Percentiles rank a stretch among this genome's conserved stretches.
Conservation (phyloP, 2,329 filamentous ascomycete species). For the Cladosporium sp. region DNA sequence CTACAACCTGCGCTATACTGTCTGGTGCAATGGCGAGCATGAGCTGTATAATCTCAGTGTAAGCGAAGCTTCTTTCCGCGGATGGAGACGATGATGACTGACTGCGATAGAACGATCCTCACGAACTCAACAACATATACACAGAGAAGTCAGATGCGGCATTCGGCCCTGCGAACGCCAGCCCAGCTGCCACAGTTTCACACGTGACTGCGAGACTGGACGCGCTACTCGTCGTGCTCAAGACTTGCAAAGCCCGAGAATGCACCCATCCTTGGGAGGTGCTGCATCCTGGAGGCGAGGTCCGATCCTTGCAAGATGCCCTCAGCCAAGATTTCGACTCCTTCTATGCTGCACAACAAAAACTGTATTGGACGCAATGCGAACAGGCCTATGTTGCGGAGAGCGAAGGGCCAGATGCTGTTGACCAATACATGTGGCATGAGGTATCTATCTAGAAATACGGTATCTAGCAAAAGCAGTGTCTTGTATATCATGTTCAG, state of each 20-base stretch:
- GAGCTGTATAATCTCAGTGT: slow-evolving; percentile 53
- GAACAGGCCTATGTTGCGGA: slow-evolving; percentile 51
- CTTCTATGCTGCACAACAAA: slow-evolving; percentile 30
- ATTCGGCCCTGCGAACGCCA: slow-evolving; percentile 1
- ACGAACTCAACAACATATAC: slow-evolving; percentile 21
- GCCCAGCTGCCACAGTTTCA: slow-evolving; percentile 16
- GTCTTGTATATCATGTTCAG: too few species aligned
- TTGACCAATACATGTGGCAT: slow-evolving; percentile 14
- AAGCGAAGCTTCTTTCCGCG: not conserved
- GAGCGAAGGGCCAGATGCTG: slow-evolving; percentile 46
- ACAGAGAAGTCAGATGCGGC: slow-evolving; percentile 14
- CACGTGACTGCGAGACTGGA: slow-evolving; percentile 25
- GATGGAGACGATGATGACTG: not conserved
- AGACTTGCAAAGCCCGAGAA: slow-evolving; percentile 27
- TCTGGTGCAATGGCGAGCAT: slow-evolving; percentile 63
- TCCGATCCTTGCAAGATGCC: slow-evolving; percentile 24
- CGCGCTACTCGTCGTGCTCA: slow-evolving; percentile 28
- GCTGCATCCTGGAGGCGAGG: slow-evolving; percentile 26
- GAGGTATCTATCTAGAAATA: not conserved
- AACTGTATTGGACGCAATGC: slow-evolving; percentile 49
- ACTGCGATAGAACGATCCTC: slow-evolving; percentile 2
- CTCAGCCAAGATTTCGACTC: slow-evolving; percentile 24
- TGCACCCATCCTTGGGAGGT: slow-evolving; percentile 28
- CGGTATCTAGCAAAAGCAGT: not conserved
- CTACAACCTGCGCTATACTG: slow-evolving; percentile 59